phyloP scores from a whole-genome alignment of 371 early-diverging fungal species.

The Smittium culicis region DNA sequence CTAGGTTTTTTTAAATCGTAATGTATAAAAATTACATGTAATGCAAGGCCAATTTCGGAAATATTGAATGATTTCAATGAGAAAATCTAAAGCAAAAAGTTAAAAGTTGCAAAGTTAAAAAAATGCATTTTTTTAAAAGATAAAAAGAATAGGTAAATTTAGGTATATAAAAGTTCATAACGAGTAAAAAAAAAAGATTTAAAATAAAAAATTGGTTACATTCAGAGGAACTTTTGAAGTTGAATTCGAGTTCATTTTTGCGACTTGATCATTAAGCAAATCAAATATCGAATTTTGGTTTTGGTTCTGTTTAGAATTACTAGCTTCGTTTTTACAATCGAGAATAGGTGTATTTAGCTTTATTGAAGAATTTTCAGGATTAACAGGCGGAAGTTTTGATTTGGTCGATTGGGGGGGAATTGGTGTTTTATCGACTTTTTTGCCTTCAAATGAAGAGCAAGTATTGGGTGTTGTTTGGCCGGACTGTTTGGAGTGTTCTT shows the following conservation, averaged over 20 bases:
- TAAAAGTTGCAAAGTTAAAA: too few species aligned
- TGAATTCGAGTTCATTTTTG: neutral
- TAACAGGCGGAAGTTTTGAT: too few species aligned
- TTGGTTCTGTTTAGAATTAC: too few species aligned
- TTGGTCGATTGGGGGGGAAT: too few species aligned
- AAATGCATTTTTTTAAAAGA: neutral
- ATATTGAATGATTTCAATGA: neutral
- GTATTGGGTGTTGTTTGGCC: neutral
- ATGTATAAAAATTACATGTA: neutral
- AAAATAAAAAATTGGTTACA: neutral
- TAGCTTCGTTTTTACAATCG: too few species aligned
- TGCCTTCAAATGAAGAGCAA: neutral
- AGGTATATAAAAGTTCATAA: neutral
- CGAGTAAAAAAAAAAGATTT: neutral
- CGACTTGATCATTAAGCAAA: too few species aligned
- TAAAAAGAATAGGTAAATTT: neutral
- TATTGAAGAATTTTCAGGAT: too few species aligned
- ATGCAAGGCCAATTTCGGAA: neutral
- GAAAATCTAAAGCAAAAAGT: too few species aligned
- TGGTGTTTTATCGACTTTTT: neutral
- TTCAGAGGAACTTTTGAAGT: neutral
- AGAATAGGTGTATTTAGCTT: too few species aligned
- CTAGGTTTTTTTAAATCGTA: neutral
- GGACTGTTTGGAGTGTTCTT: neutral
- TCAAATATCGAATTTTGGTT: too few species aligned